Conservation (phyloP, 306 rosid genomes). For the Myrica gale region DNA sequence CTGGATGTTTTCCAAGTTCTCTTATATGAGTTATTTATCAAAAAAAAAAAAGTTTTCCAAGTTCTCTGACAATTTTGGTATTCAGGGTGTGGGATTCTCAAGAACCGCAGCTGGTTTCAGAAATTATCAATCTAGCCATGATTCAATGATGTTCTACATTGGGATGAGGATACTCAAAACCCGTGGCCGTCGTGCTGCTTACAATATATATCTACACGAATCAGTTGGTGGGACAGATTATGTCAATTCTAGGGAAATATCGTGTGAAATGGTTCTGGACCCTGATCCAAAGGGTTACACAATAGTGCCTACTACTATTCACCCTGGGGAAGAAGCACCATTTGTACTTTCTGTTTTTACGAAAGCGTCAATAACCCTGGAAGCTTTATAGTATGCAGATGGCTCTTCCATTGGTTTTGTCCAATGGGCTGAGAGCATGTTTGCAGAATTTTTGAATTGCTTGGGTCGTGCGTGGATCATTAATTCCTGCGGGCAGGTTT, state of each 20-base stretch:
- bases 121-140: constrained; percentile 98
- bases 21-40: too few species aligned
- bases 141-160: constrained; percentile 92
- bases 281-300: constrained; percentile 99
- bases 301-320: constrained; percentile 96
- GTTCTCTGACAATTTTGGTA: constrained; percentile 20
- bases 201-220: constrained; percentile 92
- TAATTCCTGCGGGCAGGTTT: constrained; percentile 31
- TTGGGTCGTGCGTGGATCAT: constrained; percentile 48
- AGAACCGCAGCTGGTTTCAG: constrained; percentile 94
- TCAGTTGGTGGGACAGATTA: constrained; percentile 98
- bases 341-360: constrained; percentile 98
- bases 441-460: constrained; percentile 44
- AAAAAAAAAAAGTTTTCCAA: too few species aligned
- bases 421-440: constrained; percentile 27
- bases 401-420: constrained; percentile 30
- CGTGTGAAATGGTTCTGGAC: constrained; percentile 97
- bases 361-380: constrained; percentile 87
- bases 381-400: constrained; percentile 61
- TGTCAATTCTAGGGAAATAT: constrained; percentile 96
- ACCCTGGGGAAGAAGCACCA: constrained; percentile 99
- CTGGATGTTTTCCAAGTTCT: constrained; percentile 11
- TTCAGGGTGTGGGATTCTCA: constrained; percentile 97
- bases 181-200: constrained; percentile 95
- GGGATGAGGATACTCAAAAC: constrained; percentile 99